Conservation (phyloP, 73 alveolate species). For the Paraurostyla sp. region DNA sequence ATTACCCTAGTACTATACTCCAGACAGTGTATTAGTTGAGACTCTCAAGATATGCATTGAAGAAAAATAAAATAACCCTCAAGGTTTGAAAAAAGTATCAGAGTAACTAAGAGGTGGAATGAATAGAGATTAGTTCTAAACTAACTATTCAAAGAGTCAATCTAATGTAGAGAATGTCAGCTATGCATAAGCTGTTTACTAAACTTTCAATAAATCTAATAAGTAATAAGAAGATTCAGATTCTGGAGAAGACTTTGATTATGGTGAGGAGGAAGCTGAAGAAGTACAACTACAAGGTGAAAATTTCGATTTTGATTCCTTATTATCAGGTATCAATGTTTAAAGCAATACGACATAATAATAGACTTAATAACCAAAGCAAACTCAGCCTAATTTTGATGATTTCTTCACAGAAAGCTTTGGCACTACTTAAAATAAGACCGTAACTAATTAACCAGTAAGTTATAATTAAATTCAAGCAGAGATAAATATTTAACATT, state of each 20-base stretch:
- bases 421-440: no score
- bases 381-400: no score
- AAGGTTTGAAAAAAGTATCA: conserved; percentile 5
- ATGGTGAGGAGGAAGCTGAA: conserved; percentile 33
- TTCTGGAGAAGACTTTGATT: conserved; percentile 57
- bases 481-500: background rate
- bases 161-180: conserved; percentile 6
- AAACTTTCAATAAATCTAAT: background rate
- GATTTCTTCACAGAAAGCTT: no score
- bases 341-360: background rate
- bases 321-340: background rate
- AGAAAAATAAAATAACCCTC: conserved; percentile 14
- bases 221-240: conserved; percentile 25
- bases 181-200: no score
- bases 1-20: conserved; percentile 68
- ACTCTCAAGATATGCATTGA: conserved; percentile 50
- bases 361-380: background rate
- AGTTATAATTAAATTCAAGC: background rate
- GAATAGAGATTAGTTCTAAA: conserved; percentile 51
- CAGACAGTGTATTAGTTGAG: conserved; percentile 62
- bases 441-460: no score
- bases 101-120: conserved; percentile 56
- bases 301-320: background rate
- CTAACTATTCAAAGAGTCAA: background rate
- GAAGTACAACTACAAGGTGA: background rate